Conservation (phyloP, 108 stramenopile species). For the Discostella stelligeroides region DNA sequence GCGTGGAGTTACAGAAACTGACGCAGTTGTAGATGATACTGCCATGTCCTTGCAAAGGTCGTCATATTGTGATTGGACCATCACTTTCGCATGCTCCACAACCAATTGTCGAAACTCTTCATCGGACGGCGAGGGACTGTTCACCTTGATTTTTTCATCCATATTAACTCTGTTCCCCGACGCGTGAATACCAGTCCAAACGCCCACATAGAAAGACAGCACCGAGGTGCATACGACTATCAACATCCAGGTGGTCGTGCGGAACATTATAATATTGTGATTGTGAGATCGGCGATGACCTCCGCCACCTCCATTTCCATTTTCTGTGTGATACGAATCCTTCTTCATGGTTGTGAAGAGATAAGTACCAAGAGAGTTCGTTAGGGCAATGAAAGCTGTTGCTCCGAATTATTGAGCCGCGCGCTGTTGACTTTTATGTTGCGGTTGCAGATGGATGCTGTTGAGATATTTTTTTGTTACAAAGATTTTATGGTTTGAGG, state of each 20-base stretch:
- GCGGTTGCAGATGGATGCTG: too few species aligned
- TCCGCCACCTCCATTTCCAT: too few species aligned
- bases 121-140: neutral
- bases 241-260: constrained; percentile 10
- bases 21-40: too few species aligned
- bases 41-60: constrained; percentile 12
- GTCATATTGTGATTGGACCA: constrained; percentile 5
- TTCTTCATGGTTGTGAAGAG: neutral
- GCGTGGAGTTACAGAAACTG: too few species aligned
- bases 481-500: too few species aligned
- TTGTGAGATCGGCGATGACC: too few species aligned
- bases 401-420: too few species aligned
- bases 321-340: neutral
- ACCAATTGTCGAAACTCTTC: constrained; percentile 11
- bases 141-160: neutral
- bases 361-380: too few species aligned
- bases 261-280: constrained; percentile 3
- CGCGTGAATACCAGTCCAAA: constrained; percentile 20
- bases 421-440: too few species aligned
- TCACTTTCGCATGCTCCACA: constrained; percentile 14
- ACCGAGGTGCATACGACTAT: constrained; percentile 5
- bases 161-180: neutral
- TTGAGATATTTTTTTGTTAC: too few species aligned
- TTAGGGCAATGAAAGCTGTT: too few species aligned
- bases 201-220: constrained; percentile 6